Percentiles rank a stretch among this genome's conserved stretches.
phyloP scores from a whole-genome alignment of 495 filamentous ascomycete species.

The Neurospora discreta region DNA sequence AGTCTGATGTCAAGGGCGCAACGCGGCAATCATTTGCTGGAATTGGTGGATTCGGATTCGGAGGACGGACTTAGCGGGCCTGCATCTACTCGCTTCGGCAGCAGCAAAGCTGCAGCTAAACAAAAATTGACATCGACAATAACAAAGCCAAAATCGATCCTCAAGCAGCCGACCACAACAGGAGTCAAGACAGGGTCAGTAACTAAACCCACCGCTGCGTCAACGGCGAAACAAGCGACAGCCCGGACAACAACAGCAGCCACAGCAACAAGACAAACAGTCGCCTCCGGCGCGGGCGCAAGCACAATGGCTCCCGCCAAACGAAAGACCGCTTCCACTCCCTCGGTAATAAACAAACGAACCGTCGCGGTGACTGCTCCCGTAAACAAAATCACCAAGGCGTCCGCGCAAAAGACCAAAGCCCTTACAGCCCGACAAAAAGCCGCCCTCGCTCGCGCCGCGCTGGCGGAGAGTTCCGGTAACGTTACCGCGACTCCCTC shows the following conservation, averaged over 20 bases:
- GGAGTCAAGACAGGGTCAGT: background rate
- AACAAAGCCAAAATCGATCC: background rate
- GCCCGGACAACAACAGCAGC: background rate
- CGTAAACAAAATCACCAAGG: conserved; percentile 30
- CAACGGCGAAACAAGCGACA: background rate
- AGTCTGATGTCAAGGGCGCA: conserved; percentile 25
- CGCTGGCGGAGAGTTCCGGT: conserved; percentile 40
- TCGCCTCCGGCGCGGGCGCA: conserved; percentile 5
- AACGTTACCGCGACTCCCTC: conserved; percentile 8
- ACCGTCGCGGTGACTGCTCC: conserved; percentile 8
- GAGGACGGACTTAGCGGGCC: conserved; percentile 44
- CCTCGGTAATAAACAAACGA: background rate
- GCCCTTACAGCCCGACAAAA: background rate
- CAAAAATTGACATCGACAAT: conserved; percentile 3
- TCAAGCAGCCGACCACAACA: background rate
- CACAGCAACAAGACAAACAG: background rate
- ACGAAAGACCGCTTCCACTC: conserved; percentile 17
- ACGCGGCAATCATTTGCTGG: conserved; percentile 41
- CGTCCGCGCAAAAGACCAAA: conserved; percentile 15
- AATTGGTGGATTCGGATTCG: conserved; percentile 56
- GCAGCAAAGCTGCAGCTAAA: conserved; percentile 21
- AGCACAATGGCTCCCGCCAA: conserved; percentile 32
- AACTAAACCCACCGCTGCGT: background rate
- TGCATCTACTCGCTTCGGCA: conserved; percentile 21
- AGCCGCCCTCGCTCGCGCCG: conserved; percentile 5